Base-by-base conservation (phyloP, 106 monocot genomes). In the Acanthochlamys bracteata region DNA sequence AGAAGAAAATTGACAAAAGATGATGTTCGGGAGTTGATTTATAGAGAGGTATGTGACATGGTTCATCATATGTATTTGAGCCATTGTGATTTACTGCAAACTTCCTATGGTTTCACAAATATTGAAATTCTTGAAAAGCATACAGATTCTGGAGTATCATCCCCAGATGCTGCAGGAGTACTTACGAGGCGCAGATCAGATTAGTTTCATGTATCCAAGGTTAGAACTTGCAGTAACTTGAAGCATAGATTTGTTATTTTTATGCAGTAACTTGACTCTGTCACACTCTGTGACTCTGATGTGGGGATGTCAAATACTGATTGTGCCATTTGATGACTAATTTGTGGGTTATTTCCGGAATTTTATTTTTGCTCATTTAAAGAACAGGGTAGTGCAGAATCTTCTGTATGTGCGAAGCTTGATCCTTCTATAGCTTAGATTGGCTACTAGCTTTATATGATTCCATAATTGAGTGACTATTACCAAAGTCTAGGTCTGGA, bases 121-220 rank as follows among this genome's bases (percentile, higher is more conserved):
- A 6, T 33, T 6, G 1, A 33, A 6, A 33, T 33, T 33, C 33
- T 33, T 33, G 33, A 33, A 77, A 70, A 80, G 74, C 51, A 72
- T 84, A 79, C 84, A 93, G 93, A 93, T 93, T 68, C 67, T 93
- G 57, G 93, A 93, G 75, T 93, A 93, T 72, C 93, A 93, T 80
- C 93, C 88, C 17, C 88, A 88, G 67, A 93, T 93, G 93, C 79
- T 93, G 57, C 79, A 86, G 46, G 90, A 86, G 57, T 83, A 83
- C 81, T 67, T 91, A 25, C 63, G 68, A 43, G 86, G 90, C 60
- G 74, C 70, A 57, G 90, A 83, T 51, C 83, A 86, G 17, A 80
- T 73, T 60, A 80, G 80, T 65, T 91, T 91, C 72, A 83, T 91
- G 83, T 91, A 91, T 64, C 90, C 90, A 59, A 91, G 90, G 90